These are phyloP conservation scores for Schizothecium vesticola DNA, from an alignment of 495 filamentous ascomycete genomes.

Conservation along the genomic window DNA sequence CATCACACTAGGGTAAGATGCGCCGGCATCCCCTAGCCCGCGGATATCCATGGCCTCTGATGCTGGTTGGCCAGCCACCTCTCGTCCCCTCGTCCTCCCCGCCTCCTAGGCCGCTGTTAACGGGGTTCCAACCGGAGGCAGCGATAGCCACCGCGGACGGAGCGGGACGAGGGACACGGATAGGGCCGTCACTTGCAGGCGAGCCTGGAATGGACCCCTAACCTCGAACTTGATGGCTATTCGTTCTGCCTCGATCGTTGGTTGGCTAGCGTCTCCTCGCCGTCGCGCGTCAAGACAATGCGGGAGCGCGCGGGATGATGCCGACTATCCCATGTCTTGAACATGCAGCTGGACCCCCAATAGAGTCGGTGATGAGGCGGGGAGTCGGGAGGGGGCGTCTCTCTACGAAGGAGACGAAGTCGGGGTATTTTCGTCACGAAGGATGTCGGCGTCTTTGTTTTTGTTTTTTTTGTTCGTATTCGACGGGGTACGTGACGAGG, in stretches of 20 bases:
- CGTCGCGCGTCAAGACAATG: neutral
- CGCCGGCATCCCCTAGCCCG: constrained; percentile 5
- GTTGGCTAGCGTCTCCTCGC: neutral
- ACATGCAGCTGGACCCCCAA: neutral
- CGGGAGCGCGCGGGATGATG: neutral
- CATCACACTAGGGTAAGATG: neutral
- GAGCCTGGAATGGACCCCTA: neutral
- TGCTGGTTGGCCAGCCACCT: constrained; percentile 3
- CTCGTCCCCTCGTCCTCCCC: neutral
- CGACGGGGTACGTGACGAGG: neutral
- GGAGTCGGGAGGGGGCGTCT: neutral
- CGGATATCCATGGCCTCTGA: neutral
- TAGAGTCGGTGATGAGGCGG: neutral
- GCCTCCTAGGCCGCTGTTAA: neutral
- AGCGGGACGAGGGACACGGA: neutral
- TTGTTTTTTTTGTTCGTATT: neutral
- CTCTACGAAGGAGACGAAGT: neutral
- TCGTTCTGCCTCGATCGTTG: neutral
- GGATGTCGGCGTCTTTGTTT: neutral
- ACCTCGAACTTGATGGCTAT: neutral
- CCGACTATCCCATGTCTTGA: neutral
- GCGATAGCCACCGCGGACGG: neutral
- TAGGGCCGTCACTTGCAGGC: neutral
- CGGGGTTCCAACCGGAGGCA: neutral
- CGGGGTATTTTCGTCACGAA: neutral